Base-by-base conservation (phyloP, 164 flowering plant species). In the Tetracentron sinense region DNA sequence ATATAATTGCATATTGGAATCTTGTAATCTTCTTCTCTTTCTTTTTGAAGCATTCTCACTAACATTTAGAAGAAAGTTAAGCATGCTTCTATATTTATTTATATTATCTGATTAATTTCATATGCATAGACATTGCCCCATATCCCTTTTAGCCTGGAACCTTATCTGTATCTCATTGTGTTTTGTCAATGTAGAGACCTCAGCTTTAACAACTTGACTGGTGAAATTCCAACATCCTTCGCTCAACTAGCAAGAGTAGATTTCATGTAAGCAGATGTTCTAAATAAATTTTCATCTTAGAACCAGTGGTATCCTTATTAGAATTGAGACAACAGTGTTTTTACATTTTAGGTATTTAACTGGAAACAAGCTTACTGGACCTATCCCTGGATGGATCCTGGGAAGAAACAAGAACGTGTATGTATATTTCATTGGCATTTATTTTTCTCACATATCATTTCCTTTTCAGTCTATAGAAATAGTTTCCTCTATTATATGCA, bases 171-270 rank as follows among this genome's bases (percentile, higher is more conserved):
- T 29, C 46, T 60, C 61, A 54, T 22, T n/a, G 20, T 38, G 26
- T 50, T 1, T 31, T 54, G 23, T n/a, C 21, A 50, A 35, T 77
- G 72, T 67, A 87, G 96, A 65, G 96, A 89, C 67, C 83, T 89
- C 33, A 87, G 90, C 73, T 89, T 74, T 58, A 89, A 89, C 62
- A 66, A 76, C 70, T 65, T 89, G 66, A 77, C 77, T 42, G 90
- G 96, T 35, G 78, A 76, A 58, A 77, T 89, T 64, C 92, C 96
- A 33, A 7, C 53, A 44, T 72, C 90, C 59, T 83, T 86, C 30
- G 35, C 0, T 14, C 20, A 67, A 2, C 75, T 84, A 60, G 58
- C n/a, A 27, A 78, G 64, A 80, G 73, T 56, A 11, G 85, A 83
- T 69, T 86, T 75, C 71, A 42, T 86, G 95, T 88, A 77, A 78